Evolutionary conservation across 352 stramenopile species (phyloP), one percentile per base, ranked within the genome.

Genomic region (Phytopythium chamaehyphon): DNA sequence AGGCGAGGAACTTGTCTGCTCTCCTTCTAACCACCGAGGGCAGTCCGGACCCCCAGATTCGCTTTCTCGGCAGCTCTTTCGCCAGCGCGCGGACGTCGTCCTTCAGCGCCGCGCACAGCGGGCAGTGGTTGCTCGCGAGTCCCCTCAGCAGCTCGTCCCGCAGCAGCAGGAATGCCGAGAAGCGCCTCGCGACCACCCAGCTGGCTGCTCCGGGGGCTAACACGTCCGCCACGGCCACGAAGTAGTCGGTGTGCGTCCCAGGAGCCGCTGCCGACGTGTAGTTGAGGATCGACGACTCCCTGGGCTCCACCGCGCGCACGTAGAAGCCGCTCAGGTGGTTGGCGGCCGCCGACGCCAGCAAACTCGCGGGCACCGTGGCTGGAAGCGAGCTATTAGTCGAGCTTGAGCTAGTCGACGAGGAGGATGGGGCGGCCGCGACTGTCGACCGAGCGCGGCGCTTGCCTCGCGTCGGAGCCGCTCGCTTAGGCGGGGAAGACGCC

Each of bases 111-210:
- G 73, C 73, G 56, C 80, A 91, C 46, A 82, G 77, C 42, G 72
- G 59, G 66, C 80, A 91, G 53, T 91, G 80, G 1, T 43, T 61
- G 8, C 50, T 52, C 43, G 71, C 62, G 44, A 89, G 86, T 2
- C 81, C 62, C 11, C 66, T 60, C 26, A 61, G 46, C 9, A 89
- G 57, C 52, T 86, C 71, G 23, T 86, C 68, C 26, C 76, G 75
- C 33, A 91, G 55, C 22, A 76, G 59, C n/a, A 64, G 68, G 59
- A 91, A 89, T 15, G 66, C 64, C 38, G 77, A 88, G 58, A 83
- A 91, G 12, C 80, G 76, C 12, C 80, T 71, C 49, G 73, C 65
- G 57, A 91, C 72, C 54, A 82, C 64, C 80, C 80, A 91, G 9
- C 59, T 53, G 9, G 47, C 38, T 33, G 57, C 46, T 1, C 54